Conservation (phyloP, 495 filamentous ascomycete genomes). For the Penicillium antarcticum region DNA sequence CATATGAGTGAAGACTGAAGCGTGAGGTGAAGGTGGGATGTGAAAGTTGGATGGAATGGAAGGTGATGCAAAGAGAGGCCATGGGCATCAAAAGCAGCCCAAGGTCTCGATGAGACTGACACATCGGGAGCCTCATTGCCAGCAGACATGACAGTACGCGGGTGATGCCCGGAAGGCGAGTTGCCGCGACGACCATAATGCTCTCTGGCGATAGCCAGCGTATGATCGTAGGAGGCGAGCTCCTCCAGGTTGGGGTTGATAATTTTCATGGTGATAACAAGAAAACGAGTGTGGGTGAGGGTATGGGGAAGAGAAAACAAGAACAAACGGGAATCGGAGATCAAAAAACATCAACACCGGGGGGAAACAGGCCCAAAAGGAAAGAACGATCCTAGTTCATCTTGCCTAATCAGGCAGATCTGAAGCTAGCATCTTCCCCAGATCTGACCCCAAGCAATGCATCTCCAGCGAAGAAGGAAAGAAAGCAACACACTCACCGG, state of each 20-base stretch:
- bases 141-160: not conserved
- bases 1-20: not conserved
- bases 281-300: too few species aligned
- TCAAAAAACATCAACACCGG: not conserved
- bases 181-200: conserved; percentile 9
- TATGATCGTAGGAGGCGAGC: not conserved
- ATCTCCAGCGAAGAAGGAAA: not conserved
- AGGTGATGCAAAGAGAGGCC: not conserved
- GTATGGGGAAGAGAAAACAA: too few species aligned
- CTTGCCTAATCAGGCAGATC: too few species aligned
- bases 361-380: not conserved
- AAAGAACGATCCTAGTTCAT: not conserved
- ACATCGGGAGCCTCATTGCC: conserved; percentile 14
- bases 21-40: not conserved
- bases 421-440: too few species aligned
- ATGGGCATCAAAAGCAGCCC: not conserved
- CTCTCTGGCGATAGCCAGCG: conserved; percentile 11
- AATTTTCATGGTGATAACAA: too few species aligned
- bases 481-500: conserved; percentile 39
- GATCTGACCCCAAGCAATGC: too few species aligned
- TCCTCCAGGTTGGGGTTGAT: too few species aligned
- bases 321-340: not conserved
- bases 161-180: conserved; percentile 1
- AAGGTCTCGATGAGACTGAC: conserved; percentile 12
- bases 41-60: too few species aligned